Conservation (phyloP, 495 filamentous ascomycete genomes). For the Articulospora tetracladia region DNA sequence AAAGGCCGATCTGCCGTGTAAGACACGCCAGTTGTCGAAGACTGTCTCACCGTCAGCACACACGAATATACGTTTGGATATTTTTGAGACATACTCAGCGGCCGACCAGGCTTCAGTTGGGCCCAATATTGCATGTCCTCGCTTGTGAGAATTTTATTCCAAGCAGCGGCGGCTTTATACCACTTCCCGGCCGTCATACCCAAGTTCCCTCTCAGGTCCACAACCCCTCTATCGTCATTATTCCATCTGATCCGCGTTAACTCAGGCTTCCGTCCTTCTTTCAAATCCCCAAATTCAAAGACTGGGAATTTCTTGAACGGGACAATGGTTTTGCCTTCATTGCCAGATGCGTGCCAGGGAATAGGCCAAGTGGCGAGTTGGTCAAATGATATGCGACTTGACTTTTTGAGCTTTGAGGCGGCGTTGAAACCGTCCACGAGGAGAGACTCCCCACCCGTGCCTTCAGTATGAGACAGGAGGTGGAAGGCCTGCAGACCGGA, state of each 20-base stretch:
- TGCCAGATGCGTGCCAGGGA: conserved; percentile 78
- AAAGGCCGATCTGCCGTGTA: conserved; percentile 81
- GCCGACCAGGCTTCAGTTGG: conserved; percentile 71
- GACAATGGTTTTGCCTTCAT: conserved; percentile 73
- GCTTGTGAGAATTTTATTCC: conserved; percentile 54
- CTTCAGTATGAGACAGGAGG: conserved; percentile 70
- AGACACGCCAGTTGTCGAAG: conserved; percentile 93
- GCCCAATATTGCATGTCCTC: conserved; percentile 61
- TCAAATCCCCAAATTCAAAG: conserved; percentile 47
- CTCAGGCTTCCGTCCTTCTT: conserved; percentile 15
- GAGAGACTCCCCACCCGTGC: conserved; percentile 63
- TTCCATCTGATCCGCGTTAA: conserved; percentile 84
- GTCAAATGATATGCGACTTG: conserved; percentile 44
- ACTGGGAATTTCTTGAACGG: conserved; percentile 65
- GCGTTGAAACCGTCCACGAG: conserved; percentile 82
- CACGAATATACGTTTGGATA: not conserved
- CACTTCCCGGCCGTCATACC: conserved; percentile 47
- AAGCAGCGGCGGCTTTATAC: conserved; percentile 72
- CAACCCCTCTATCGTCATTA: conserved; percentile 73
- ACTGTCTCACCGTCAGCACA: conserved; percentile 41
- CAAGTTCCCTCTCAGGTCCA: conserved; percentile 35
- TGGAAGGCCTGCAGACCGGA: conserved; percentile 89
- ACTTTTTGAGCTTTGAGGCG: conserved; percentile 50
- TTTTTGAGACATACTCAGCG: conserved; percentile 54
- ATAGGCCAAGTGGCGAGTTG: conserved; percentile 49